phyloP scores from a whole-genome alignment of 2,329 filamentous ascomycete genomes.

The Pseudogymnoascus sp. region DNA sequence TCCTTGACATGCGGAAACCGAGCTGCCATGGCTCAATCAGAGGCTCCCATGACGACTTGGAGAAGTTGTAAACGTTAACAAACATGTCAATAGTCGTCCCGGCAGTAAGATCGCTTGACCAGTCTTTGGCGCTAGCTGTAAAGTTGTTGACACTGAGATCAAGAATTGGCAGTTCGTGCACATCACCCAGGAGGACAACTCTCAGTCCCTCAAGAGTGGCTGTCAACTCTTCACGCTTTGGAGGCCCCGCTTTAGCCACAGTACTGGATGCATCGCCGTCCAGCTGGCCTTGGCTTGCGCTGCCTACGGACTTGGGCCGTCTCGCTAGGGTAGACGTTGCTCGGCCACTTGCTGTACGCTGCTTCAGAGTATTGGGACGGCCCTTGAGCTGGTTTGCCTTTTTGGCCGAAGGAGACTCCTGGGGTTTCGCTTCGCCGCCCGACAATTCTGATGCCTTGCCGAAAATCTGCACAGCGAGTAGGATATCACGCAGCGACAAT shows the following conservation, averaged over 20 bases:
- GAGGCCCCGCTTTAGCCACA: conserved; percentile 44
- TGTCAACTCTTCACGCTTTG: conserved; percentile 66
- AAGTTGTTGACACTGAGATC: conserved; percentile 93
- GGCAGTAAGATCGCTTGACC: conserved; percentile 80
- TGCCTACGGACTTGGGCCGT: conserved; percentile 30
- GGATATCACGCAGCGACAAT: conserved; percentile 85
- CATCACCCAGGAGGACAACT: conserved; percentile 87
- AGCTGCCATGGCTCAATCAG: conserved; percentile 93
- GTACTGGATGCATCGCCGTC: conserved; percentile 36
- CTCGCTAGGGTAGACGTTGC: conserved; percentile 46
- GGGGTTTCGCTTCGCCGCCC: conserved; percentile 48
- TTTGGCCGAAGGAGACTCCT: conserved; percentile 39
- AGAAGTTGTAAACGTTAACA: conserved; percentile 97
- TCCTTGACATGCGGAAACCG: conserved; percentile 80
- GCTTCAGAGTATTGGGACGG: conserved; percentile 36
- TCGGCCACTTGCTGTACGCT: conserved; percentile 50
- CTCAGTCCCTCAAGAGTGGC: conserved; percentile 81
- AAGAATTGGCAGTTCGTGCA: conserved; percentile 90
- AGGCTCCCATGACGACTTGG: conserved; percentile 97
- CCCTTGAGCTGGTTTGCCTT: conserved; percentile 47
- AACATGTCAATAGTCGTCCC: conserved; percentile 90
- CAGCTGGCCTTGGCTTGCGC: conserved; percentile 3
- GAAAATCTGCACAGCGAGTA: conserved; percentile 87
- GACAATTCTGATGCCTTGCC: conserved; percentile 85
- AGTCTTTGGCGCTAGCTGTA: conserved; percentile 76